Conservation (phyloP, 345 rosid species). For the Adansonia digitata region DNA sequence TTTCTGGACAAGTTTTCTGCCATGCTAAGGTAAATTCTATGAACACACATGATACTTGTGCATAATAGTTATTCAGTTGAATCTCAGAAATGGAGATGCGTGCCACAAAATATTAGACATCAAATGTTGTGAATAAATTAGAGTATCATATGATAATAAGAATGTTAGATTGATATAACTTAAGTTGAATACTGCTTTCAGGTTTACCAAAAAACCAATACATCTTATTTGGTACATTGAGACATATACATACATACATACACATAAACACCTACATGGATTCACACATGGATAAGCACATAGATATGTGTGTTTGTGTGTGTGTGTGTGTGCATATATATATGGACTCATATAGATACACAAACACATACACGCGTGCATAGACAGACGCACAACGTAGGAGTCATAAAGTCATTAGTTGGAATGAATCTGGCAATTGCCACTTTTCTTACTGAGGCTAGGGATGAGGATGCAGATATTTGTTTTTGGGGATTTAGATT, state of each 20-base stretch:
- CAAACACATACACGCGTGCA: neutral
- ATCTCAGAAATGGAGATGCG: neutral
- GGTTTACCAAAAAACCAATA: neutral
- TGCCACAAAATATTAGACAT: neutral
- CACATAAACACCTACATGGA: neutral
- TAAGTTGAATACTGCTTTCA: neutral
- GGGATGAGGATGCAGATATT: neutral
- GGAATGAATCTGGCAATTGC: neutral
- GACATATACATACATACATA: neutral
- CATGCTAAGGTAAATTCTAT: neutral
- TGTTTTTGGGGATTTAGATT: neutral
- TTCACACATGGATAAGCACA: no score
- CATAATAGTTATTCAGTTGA: neutral
- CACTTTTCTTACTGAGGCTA: neutral
- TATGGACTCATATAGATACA: neutral
- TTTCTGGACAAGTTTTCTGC: neutral
- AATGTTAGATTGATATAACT: neutral
- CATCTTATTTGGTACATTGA: neutral
- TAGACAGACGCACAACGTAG: neutral
- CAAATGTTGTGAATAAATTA: neutral
- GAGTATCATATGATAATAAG: neutral
- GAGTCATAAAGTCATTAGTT: neutral
- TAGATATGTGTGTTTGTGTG: no score
- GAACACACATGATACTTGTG: neutral
- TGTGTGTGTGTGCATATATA: no score